A percentile compares a stretch with the other conserved stretches of the same genome.
These are phyloP conservation scores for Cladophialophora exuberans DNA, from an alignment of 2,329 filamentous ascomycete genomes.

Conservation along the genomic window DNA sequence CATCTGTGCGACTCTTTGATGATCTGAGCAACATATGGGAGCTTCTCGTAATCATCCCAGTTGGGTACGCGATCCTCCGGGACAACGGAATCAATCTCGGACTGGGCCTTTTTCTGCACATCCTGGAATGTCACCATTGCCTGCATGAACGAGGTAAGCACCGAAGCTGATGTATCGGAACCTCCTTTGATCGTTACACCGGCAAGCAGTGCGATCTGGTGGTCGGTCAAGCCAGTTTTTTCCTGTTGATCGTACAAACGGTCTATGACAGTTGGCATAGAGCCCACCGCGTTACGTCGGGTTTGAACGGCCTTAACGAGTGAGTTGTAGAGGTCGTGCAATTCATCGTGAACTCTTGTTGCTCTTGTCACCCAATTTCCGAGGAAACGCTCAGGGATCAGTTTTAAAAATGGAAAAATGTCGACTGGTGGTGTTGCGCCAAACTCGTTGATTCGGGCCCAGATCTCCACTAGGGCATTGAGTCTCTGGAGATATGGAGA, in stretches of 20 bases:
- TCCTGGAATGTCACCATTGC: constrained; percentile 53
- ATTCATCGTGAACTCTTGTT: constrained; percentile 42
- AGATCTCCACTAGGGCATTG: constrained; percentile 21
- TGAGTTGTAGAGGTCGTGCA: constrained; percentile 47
- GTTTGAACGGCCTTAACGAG: constrained; percentile 39
- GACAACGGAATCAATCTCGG: constrained; percentile 46
- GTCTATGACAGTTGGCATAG: constrained; percentile 44
- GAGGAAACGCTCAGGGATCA: constrained; percentile 46
- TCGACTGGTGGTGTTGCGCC: constrained; percentile 56
- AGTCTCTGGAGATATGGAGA: constrained; percentile 21
- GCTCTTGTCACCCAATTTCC: constrained; percentile 45
- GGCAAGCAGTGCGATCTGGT: constrained; percentile 46
- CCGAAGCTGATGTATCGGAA: constrained; percentile 45
- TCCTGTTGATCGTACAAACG: constrained; percentile 43
- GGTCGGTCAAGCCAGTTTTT: constrained; percentile 37
- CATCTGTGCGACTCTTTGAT: constrained; percentile 41
- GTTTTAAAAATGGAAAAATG: constrained; percentile 49
- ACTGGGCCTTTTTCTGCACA: constrained; percentile 47
- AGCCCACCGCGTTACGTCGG: constrained; percentile 36
- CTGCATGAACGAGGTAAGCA: constrained; percentile 50
- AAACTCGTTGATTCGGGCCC: constrained; percentile 26
- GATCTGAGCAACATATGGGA: constrained; percentile 40
- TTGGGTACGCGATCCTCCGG: constrained; percentile 39
- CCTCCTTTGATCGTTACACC: constrained; percentile 40
- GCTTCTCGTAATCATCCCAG: constrained; percentile 35